Evolutionary conservation across 176 grass and related monocot genomes (phyloP).

Genomic region (Avena eriantha): DNA sequence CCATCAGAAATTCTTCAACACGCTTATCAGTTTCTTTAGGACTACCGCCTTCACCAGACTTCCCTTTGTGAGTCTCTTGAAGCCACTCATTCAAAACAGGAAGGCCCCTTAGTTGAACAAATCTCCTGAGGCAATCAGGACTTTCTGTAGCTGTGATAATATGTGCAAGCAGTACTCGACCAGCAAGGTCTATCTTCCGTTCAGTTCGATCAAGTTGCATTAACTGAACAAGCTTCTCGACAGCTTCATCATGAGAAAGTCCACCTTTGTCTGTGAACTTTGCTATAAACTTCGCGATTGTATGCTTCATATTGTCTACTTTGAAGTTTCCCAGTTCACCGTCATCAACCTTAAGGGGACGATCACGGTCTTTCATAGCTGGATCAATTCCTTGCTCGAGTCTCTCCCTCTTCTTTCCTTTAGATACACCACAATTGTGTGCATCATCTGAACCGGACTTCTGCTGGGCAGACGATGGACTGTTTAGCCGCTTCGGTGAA

Average conservation of each 20-base stretch:
- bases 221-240: constrained; percentile 70
- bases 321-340: constrained; percentile 48
- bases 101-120: constrained; percentile 72
- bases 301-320: constrained; percentile 56
- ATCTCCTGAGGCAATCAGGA: constrained; percentile 63
- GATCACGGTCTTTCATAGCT: constrained; percentile 55
- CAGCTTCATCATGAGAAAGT: constrained; percentile 62
- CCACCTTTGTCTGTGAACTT: constrained; percentile 70
- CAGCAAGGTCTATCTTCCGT: constrained; percentile 65
- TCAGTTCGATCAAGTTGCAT: constrained; percentile 76
- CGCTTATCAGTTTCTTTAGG: constrained; percentile 71
- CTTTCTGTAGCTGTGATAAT: constrained; percentile 75
- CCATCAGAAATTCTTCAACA: constrained; percentile 74
- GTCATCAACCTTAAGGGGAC: constrained; percentile 48
- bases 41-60: constrained; percentile 65
- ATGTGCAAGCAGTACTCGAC: constrained; percentile 62
- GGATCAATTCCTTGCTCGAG: constrained; percentile 52
- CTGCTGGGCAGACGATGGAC: constrained; percentile 57
- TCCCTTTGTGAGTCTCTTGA: constrained; percentile 73
- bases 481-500: constrained; percentile 69
- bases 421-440: constrained; percentile 55
- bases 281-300: constrained; percentile 56
- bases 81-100: constrained; percentile 73
- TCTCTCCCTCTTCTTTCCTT: constrained; percentile 74
- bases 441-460: constrained; percentile 46